Percentiles rank a stretch among this genome's conserved stretches.
These are phyloP conservation scores for Melanopsichium pennsylvanicum DNA, from an alignment of 1,284 basidiomycete genomes.

Conservation along the genomic window DNA sequence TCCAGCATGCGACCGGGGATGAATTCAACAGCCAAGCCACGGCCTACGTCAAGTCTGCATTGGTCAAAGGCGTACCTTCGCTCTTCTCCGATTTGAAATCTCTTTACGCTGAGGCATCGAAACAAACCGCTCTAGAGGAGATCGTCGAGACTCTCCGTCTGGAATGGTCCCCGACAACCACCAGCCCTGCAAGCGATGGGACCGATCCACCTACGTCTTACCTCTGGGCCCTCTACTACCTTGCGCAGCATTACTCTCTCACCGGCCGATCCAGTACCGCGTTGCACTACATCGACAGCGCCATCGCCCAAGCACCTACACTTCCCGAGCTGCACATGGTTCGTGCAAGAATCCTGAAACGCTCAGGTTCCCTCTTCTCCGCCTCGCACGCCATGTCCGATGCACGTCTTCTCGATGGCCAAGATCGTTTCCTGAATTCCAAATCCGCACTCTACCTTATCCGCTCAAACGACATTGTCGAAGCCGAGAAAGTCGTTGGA, in stretches of 20 bases:
- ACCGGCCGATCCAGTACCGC: constrained; percentile 69
- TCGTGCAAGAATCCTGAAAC: constrained; percentile 84
- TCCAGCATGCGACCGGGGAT: constrained; percentile 57
- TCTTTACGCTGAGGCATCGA: constrained; percentile 76
- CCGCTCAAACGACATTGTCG: constrained; percentile 75
- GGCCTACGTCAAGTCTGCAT: constrained; percentile 76
- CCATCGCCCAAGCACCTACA: constrained; percentile 87
- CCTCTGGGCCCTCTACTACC: constrained; percentile 94
- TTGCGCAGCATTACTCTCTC: constrained; percentile 86
- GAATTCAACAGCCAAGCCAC: constrained; percentile 77
- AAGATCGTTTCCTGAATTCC: constrained; percentile 94
- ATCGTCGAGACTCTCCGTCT: constrained; percentile 68
- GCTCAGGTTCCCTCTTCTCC: constrained; percentile 79
- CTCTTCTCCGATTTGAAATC: constrained; percentile 91
- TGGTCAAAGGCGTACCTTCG: constrained; percentile 89
- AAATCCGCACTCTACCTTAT: constrained; percentile 92
- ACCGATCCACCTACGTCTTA: constrained; percentile 80
- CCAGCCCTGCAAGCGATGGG: constrained; percentile 17
- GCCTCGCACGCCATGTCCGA: constrained; percentile 83
- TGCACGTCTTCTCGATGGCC: constrained; percentile 85
- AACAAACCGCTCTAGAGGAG: constrained; percentile 77
- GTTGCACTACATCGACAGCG: constrained; percentile 74
- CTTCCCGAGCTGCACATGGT: constrained; percentile 89
- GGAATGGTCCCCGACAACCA: constrained; percentile 43
- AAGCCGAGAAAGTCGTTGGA: constrained; percentile 48